These are phyloP conservation scores for Sphaceloma murrayae DNA, from an alignment of 2,329 filamentous ascomycete genomes.

Conservation along the genomic window DNA sequence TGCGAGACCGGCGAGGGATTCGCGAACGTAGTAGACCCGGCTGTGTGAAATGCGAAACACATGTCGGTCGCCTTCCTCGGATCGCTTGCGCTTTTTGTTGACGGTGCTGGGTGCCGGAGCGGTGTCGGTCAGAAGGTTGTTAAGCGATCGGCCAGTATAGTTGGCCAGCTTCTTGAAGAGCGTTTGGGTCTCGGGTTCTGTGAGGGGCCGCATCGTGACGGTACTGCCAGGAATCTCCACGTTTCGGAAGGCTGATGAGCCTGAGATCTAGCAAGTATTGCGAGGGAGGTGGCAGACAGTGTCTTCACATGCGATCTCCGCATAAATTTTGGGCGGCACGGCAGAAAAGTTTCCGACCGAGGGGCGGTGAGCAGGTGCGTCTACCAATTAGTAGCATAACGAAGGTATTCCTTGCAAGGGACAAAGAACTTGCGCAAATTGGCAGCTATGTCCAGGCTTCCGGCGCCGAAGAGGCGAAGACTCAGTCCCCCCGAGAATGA, in stretches of 20 bases:
- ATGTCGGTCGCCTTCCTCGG: conserved; percentile 51
- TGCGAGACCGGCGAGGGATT: conserved; percentile 83
- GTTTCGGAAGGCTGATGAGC: no score
- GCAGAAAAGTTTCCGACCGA: conserved; percentile 18
- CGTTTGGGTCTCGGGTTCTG: conserved; percentile 66
- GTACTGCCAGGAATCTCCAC: no score
- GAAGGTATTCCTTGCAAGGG: no score
- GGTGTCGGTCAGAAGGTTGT: conserved; percentile 53
- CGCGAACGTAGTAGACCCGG: conserved; percentile 84
- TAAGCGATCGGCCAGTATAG: conserved; percentile 80
- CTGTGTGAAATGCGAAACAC: conserved; percentile 77
- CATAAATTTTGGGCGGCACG: conserved; percentile 9
- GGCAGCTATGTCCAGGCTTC: conserved; percentile 38
- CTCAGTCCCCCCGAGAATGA: conserved; percentile 39
- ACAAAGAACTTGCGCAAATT: no score
- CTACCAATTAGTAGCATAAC: no score
- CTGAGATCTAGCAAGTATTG: no score
- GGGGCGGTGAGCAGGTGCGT: conserved; percentile 15
- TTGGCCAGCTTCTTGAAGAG: conserved; percentile 89
- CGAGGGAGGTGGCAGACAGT: no score
- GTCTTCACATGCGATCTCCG: no score
- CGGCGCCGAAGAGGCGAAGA: conserved; percentile 41
- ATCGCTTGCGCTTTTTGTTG: conserved; percentile 40
- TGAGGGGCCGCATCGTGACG: conserved; percentile 79
- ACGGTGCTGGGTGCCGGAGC: conserved; percentile 33